A percentile compares a stretch with the other conserved stretches of the same genome.
phyloP scores from a whole-genome alignment of 306 rosid genomes.

The Malus sieversii region DNA sequence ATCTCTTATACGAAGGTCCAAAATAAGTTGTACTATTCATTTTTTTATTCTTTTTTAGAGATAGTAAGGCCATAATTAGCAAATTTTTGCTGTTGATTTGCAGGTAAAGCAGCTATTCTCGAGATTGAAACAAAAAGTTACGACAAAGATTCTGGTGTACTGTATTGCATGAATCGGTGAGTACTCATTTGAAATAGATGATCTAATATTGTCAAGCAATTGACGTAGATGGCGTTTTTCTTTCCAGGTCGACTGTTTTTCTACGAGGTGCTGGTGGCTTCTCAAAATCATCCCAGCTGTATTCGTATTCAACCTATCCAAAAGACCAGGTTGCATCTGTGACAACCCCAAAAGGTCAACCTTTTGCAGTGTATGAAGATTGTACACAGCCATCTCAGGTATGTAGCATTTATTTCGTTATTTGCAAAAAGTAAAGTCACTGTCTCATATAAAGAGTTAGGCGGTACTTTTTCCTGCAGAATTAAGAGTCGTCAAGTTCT shows the following conservation, averaged over 20 bases:
- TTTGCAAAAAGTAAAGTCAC: constrained; percentile 5
- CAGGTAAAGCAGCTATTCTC: constrained; percentile 92
- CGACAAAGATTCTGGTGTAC: constrained; percentile 63
- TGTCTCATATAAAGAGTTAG: background rate
- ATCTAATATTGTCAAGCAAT: constrained; percentile 12
- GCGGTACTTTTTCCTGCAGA: background rate
- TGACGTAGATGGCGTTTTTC: constrained; percentile 22
- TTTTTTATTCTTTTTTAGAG: background rate
- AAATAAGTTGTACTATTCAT: background rate
- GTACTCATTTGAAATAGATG: constrained; percentile 13
- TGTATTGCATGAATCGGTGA: constrained; percentile 88
- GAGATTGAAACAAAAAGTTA: constrained; percentile 91
- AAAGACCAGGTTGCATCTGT: constrained; percentile 36
- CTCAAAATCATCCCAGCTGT: constrained; percentile 73
- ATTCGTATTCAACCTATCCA: constrained; percentile 71
- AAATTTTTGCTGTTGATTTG: background rate
- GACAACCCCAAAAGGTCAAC: constrained; percentile 62
- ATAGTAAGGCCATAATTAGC: background rate
- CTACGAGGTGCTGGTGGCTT: constrained; percentile 98
- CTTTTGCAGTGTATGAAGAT: constrained; percentile 69
- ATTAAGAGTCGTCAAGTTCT: background rate
- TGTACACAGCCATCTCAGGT: constrained; percentile 78
- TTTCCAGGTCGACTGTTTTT: constrained; percentile 57
- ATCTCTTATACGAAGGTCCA: constrained; percentile 7
- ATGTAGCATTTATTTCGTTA: constrained; percentile 17